Evolutionary conservation across 345 rosid species (phyloP), one percentile per base, ranked within the genome.

Genomic region (Schrenkiella parvula): DNA sequence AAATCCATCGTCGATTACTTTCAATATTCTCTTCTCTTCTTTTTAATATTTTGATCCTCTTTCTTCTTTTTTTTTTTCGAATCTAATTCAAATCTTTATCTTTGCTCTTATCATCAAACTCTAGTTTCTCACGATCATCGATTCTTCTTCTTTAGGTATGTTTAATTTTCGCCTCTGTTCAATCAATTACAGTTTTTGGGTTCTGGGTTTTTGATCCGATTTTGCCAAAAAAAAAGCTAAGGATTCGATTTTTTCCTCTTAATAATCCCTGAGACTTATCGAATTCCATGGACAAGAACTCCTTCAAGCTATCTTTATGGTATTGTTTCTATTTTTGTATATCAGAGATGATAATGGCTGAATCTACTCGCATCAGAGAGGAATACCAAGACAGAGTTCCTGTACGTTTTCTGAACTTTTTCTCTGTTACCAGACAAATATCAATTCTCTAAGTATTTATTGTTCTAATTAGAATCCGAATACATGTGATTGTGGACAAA

Each of bases 401-500:
- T 0, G 80, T 77, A 66, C 38, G 77, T 39, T 15, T 38, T 38
- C 50, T 56, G 0, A n/a, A 19, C 43, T 37, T 28, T 28, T 54
- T 1, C 38, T 13, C 4, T 8, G 0, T 32, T 64, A 64, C 9
- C 1, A 4, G 35, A 23, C 17, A 9, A 6, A 31, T 37, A 7
- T 13, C 2, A 2, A 12, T 50, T 51, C 26, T 2, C 15, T n/a
- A 11, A 3, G 3, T 52, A 8, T 15, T 29, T 53, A 2, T 43
- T 10, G 37, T 23, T 60, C 70, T 75, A 23, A 75, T 6, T n/a
- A 23, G 53, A 46, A 64, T 55, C 1, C 0, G 18, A 58, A 58
- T 51, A 26, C 61, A 92, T 96, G 98, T 89, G 70, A 89, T 89
- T 66, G 95, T 89, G 70, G 96, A 89, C 67, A 92, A 84, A 76